Percentiles rank a stretch among this genome's conserved stretches.
phyloP scores from a whole-genome alignment of 768 basidiomycete species.

The Pholiota microspora region DNA sequence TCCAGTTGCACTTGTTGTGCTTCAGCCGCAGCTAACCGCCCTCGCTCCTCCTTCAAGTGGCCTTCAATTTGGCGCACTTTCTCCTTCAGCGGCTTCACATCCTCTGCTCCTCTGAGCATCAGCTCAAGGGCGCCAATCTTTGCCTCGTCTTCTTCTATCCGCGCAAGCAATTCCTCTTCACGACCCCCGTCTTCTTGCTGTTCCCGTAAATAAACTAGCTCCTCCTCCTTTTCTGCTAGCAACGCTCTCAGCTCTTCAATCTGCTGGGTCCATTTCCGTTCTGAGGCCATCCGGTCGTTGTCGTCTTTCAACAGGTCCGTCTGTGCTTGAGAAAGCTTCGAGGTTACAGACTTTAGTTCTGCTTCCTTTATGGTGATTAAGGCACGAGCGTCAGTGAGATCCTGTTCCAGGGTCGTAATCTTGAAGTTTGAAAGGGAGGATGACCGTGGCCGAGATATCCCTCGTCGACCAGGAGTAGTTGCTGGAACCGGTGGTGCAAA shows the following conservation, averaged over 20 bases:
- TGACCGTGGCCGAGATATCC: conserved; percentile 47
- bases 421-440: conserved; percentile 56
- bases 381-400: conserved; percentile 47
- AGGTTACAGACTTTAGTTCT: conserved; percentile 38
- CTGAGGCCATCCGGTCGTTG: conserved; percentile 58
- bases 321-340: conserved; percentile 50
- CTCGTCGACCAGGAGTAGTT: conserved; percentile 27
- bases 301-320: conserved; percentile 47
- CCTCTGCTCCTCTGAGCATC: conserved; percentile 39
- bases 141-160: conserved; percentile 73
- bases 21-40: conserved; percentile 38
- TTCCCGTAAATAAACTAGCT: conserved; percentile 44
- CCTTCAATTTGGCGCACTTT: conserved; percentile 37
- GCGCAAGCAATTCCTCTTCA: conserved; percentile 58
- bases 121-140: conserved; percentile 59
- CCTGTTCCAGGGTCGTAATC: conserved; percentile 51
- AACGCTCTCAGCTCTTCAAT: conserved; percentile 40
- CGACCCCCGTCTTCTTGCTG: conserved; percentile 43
- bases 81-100: conserved; percentile 35
- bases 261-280: conserved; percentile 43
- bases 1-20: conserved; percentile 42
- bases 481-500: conserved; percentile 29
- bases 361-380: conserved; percentile 42
- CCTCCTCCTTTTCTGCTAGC: conserved; percentile 59
- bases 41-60: conserved; percentile 40